Conservation (phyloP, 208 protist genomes). For the Trichomonas vaginalis region DNA sequence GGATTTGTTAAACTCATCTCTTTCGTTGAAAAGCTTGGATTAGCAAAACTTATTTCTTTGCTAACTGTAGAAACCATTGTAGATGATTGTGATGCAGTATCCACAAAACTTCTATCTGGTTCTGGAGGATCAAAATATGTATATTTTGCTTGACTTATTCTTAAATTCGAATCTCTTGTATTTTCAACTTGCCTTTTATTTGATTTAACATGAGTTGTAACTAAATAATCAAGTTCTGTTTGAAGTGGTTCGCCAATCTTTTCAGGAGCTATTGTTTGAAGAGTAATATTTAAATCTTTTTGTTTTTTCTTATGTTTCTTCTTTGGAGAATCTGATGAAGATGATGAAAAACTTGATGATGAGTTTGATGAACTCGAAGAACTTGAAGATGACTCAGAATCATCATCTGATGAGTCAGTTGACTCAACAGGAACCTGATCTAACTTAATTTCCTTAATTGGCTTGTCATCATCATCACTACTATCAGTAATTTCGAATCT, state of each 20-base stretch:
- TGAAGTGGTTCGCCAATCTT: neutral
- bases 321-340: too few relatives aligned
- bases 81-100: neutral
- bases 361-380: neutral
- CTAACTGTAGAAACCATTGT: neutral
- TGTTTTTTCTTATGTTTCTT: neutral
- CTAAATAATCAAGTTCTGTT: neutral
- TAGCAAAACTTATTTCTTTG: neutral
- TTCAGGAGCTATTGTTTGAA: neutral
- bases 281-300: neutral
- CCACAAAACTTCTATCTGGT: neutral
- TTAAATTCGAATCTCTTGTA: neutral
- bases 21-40: neutral
- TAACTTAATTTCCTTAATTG: neutral
- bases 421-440: neutral
- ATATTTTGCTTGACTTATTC: neutral
- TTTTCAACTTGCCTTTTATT: neutral
- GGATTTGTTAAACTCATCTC: neutral
- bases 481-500: neutral
- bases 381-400: neutral
- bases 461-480: neutral
- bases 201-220: neutral
- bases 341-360: neutral
- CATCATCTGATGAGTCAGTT: neutral
- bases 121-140: neutral